Conservation (phyloP, 768 basidiomycete species). For the Harrya chromipes region DNA sequence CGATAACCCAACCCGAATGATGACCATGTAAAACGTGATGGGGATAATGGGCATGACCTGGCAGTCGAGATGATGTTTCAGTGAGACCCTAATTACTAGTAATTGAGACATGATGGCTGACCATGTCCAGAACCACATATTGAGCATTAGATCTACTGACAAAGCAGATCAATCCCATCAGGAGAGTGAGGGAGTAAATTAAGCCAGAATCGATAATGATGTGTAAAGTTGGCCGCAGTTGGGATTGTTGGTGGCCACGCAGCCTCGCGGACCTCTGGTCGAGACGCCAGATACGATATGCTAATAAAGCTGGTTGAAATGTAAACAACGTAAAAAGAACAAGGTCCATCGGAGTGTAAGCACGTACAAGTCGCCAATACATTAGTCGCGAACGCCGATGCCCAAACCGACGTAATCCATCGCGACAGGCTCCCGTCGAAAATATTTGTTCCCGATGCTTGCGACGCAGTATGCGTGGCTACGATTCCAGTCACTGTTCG, state of each 20-base stretch:
- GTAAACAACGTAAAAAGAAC: neutral
- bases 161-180: constrained; percentile 32
- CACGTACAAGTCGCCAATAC: constrained; percentile 26
- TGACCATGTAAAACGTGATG: constrained; percentile 20
- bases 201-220: constrained; percentile 35
- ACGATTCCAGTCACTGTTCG: constrained; percentile 5
- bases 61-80: neutral
- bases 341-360: neutral
- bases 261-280: constrained; percentile 21
- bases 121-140: constrained; percentile 35
- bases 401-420: constrained; percentile 36
- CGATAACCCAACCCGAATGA: constrained; percentile 8
- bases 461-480: neutral
- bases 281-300: constrained; percentile 25
- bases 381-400: constrained; percentile 30
- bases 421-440: constrained; percentile 18
- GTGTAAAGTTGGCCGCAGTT: constrained; percentile 10
- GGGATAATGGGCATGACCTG: constrained; percentile 14
- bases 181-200: constrained; percentile 33
- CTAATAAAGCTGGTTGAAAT: constrained; percentile 18
- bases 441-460: neutral
- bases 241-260: neutral
- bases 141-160: constrained; percentile 25
- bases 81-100: neutral
- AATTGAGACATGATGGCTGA: constrained; percentile 1